Percentiles rank a stretch among this genome's conserved stretches.
Conservation (phyloP, 208 protist genomes). For the Leishmania guyanensis region DNA sequence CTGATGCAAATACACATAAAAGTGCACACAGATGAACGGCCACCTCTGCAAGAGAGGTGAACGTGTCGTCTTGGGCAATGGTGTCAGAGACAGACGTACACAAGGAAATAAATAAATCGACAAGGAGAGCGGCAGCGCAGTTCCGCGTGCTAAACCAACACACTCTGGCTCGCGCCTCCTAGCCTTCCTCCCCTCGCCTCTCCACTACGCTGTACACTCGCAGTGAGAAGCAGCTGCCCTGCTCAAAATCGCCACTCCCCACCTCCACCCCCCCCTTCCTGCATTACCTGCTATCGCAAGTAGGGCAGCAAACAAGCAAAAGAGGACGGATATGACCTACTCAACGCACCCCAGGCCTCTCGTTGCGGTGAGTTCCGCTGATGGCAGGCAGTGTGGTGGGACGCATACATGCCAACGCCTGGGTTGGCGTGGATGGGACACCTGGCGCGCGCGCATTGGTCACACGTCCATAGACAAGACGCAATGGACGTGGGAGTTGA, state of each 20-base stretch:
- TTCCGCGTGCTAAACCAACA: neutral
- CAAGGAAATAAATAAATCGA: neutral
- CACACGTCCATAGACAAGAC: neutral
- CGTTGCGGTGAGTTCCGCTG: neutral
- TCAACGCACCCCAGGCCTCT: neutral
- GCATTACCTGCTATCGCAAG: neutral
- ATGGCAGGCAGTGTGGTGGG: neutral
- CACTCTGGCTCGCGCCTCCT: neutral
- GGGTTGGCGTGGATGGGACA: neutral
- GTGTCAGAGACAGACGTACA: neutral
- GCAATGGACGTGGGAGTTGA: neutral
- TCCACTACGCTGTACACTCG: neutral
- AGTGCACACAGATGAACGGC: neutral
- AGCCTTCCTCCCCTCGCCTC: neutral
- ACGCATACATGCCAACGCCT: neutral
- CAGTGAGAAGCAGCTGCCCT: neutral
- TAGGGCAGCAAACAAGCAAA: neutral
- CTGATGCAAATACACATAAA: neutral
- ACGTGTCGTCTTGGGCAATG: neutral
- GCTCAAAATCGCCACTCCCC: neutral
- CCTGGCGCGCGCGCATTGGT: neutral
- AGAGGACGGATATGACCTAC: neutral
- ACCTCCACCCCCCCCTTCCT: neutral
- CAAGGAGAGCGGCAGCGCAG: neutral
- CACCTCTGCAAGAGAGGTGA: neutral